Conservation (phyloP, 2,329 filamentous ascomycete species). For the Calonectria pteridis region DNA sequence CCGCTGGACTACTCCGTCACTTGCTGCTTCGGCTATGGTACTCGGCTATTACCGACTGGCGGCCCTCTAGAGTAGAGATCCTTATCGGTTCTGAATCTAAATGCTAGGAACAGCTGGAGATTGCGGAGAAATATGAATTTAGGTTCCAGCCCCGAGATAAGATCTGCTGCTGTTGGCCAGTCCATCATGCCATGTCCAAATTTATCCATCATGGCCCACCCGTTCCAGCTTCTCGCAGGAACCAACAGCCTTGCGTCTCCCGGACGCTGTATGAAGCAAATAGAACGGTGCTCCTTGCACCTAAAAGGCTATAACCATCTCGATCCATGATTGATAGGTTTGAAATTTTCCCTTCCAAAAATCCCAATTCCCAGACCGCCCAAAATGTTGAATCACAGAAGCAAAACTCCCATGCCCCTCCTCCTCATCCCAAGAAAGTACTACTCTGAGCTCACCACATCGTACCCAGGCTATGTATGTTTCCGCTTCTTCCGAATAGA, state of each 20-base stretch:
- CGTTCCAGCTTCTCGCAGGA: neutral
- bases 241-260: neutral
- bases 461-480: neutral
- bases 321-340: neutral
- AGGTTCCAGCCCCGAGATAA: neutral
- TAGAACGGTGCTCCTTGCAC: neutral
- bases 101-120: neutral
- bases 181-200: neutral
- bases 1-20: neutral
- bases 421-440: neutral
- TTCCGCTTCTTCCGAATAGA: neutral
- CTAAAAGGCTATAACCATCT: neutral
- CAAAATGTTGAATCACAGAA: too few species aligned
- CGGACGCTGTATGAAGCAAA: neutral
- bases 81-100: neutral
- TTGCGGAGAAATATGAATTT: neutral
- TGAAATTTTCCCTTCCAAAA: neutral
- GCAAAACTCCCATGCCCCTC: neutral
- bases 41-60: neutral
- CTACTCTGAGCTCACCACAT: neutral
- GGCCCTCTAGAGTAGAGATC: neutral
- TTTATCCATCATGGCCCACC: neutral
- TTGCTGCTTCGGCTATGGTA: neutral
- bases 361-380: neutral
- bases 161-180: neutral